Conservation (phyloP, 768 basidiomycete species). For the Mycena polygramma region DNA sequence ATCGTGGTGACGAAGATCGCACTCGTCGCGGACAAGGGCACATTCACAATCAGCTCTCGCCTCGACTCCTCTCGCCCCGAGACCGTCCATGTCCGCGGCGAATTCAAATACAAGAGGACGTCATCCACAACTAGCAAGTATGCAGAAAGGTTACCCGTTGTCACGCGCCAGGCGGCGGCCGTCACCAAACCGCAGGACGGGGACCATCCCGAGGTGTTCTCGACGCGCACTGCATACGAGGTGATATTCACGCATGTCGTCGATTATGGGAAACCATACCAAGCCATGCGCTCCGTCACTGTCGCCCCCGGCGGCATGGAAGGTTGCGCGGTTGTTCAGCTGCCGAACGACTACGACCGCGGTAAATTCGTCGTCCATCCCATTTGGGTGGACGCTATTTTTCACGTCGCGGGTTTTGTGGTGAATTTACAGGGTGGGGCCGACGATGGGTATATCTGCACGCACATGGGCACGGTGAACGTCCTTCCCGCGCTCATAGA, state of each 20-base stretch:
- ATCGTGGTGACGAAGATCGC: slow-evolving; percentile 56
- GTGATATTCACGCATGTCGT: slow-evolving; percentile 79
- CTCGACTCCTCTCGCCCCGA: slow-evolving; percentile 47
- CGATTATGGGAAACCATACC: slow-evolving; percentile 70
- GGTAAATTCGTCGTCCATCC: slow-evolving; percentile 61
- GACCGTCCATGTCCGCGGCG: slow-evolving; percentile 60
- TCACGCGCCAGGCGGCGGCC: slow-evolving; percentile 50
- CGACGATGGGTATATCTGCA: slow-evolving; percentile 75
- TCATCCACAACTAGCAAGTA: slow-evolving; percentile 54
- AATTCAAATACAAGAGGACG: slow-evolving; percentile 53
- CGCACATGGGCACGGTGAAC: slow-evolving; percentile 62
- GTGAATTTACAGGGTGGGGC: slow-evolving; percentile 67
- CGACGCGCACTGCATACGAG: slow-evolving; percentile 70
- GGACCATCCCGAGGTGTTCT: slow-evolving; percentile 60
- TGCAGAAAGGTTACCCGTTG: slow-evolving; percentile 47
- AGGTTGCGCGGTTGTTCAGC: slow-evolving; percentile 63
- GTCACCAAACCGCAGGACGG: slow-evolving; percentile 43
- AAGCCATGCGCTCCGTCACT: slow-evolving; percentile 66
- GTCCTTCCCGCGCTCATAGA: slow-evolving; percentile 59
- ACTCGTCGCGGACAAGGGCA: slow-evolving; percentile 51
- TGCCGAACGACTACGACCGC: slow-evolving; percentile 50
- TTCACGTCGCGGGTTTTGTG: slow-evolving; percentile 80
- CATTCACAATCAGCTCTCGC: slow-evolving; percentile 63
- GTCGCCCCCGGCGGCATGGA: slow-evolving; percentile 62
- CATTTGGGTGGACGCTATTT: slow-evolving; percentile 74